Base-by-base conservation (phyloP, 2,329 filamentous ascomycete species). In the Pestalotiopsis sp. region DNA sequence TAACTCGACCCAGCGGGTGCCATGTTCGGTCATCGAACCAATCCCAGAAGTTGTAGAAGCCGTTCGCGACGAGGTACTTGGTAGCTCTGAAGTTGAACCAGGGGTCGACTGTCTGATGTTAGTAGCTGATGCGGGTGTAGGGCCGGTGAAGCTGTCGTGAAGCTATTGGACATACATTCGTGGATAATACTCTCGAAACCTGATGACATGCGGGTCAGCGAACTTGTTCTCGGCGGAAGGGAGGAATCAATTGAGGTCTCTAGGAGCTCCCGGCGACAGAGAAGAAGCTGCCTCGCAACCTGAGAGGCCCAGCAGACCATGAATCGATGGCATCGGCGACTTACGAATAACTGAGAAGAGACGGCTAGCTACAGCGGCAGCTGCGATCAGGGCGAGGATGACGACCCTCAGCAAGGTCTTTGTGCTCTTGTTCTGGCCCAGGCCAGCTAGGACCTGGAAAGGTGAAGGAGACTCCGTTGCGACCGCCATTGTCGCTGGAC, bases 1-100 rank as follows among this genome's bases (percentile, higher is more conserved):
- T 99, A 79, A 99, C 96, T 85, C 96, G 94, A 76, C 96, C 96
- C 71, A 99, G 92, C 76, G 96, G 96, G 83, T 99, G 95, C 96
- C 96, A 99, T 90, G 96, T 99, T 85, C 96, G 91, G 86, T 99
- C 96, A 83, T 99, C 96, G 79, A 99, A 99, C 96, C 96, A 99
- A 82, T 99, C 95, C 96, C 96, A 99, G 81, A 99, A 99, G 82
- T 93, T 94, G 83, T 97, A 97, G 85, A 99, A 98, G 76, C 96
- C 96, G 90, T 99, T 90, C 79, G 95, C 90, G 68, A 99, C 93
- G 68, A 99, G 89, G 79, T 99, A 98, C 83, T 98, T 98, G 68
- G 96, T 98, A 74, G 96, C 96, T 82, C 96, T 89, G 84, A 99
- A 99, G 84, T 99, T 99, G 86, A 99, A 99, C 96, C 96, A 99